Base-by-base conservation (phyloP, 2,329 filamentous ascomycete genomes). In the Cadophora sp. region DNA sequence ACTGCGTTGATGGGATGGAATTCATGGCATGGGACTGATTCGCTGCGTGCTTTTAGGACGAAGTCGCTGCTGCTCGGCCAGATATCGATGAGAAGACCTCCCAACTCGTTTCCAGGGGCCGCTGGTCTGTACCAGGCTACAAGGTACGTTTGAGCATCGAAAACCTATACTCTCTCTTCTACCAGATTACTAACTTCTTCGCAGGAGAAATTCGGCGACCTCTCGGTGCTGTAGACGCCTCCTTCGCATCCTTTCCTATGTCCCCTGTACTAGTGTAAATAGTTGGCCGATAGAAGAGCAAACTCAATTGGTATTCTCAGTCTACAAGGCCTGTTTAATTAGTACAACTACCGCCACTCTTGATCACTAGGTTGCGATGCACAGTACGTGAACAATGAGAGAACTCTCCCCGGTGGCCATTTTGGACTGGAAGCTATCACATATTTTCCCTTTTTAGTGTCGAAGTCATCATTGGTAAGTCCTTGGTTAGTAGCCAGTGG, bases 201-300 rank as follows among this genome's bases (percentile, higher is more conserved):
- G 74, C 77, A 98, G 95, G 96, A 99, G 89, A 97, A 94, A 88
- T 99, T 98, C 83, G 96, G 96, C 85, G 94, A 98, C 81, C 90
- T 98, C 77, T 95, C 96, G 77, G 84, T 97, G 76, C 86, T 98
- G 81, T 99, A 97, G 89, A 87, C 70, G 68, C 66, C 59, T 65
- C 62, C 66, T 48, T 67, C 60, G 47, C 68, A 64, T 67, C 66
- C 70, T 76, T 76, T 73, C 71, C 68, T 76, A 82, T 84, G 81
- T 89, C 85, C 87, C 87, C 83, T 88, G 84, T 89, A 89, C 86
- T 85, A 87, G 86, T 89, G 86, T 89, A 89, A 86, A 89, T 88
- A 87, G 80, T 62, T 70, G 66, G 45, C 62, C 62, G 65, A 67
- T 71, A 68, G 68, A 69, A 68, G 69, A 71, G 64, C 62, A 71